Evolutionary conservation across 1,139 yeast genomes (phyloP).

Genomic region (Oligophagozyma castellii): DNA sequence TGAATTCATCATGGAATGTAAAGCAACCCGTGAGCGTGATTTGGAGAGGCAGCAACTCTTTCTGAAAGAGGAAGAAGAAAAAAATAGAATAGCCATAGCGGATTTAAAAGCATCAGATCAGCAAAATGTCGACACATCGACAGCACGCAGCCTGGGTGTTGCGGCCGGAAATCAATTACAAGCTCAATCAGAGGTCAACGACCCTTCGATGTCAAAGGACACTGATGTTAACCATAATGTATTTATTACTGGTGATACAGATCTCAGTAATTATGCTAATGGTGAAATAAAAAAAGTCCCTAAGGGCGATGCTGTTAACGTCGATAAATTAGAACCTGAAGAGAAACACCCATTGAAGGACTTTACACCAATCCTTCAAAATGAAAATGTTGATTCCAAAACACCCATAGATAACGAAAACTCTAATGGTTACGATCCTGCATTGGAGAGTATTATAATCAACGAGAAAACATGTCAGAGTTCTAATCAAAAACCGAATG

Average conservation of each 20-base stretch:
- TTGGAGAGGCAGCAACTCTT: constrained; percentile 36
- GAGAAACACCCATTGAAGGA: too few species aligned
- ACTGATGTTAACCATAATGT: neutral
- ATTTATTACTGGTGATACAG: neutral
- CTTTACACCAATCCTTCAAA: too few species aligned
- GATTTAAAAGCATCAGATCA: constrained; percentile 5
- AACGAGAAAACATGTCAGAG: neutral
- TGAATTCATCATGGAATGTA: constrained; percentile 65
- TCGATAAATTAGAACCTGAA: too few species aligned
- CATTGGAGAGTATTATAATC: neutral
- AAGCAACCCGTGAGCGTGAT: constrained; percentile 60
- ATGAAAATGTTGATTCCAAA: neutral
- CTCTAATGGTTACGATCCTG: neutral
- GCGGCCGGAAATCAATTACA: constrained; percentile 21
- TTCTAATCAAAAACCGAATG: neutral
- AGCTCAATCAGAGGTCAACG: constrained; percentile 7
- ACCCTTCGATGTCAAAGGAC: too few species aligned
- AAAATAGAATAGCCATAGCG: constrained; percentile 7
- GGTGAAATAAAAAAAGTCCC: neutral
- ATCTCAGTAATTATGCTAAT: neutral
- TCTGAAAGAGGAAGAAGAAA: constrained; percentile 25
- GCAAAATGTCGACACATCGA: too few species aligned
- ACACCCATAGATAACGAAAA: neutral
- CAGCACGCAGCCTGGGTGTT: constrained; percentile 7
- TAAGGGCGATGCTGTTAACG: neutral